These are phyloP conservation scores for Hemileia vastatrix DNA, from an alignment of 1,284 basidiomycete genomes.

Conservation along the genomic window DNA sequence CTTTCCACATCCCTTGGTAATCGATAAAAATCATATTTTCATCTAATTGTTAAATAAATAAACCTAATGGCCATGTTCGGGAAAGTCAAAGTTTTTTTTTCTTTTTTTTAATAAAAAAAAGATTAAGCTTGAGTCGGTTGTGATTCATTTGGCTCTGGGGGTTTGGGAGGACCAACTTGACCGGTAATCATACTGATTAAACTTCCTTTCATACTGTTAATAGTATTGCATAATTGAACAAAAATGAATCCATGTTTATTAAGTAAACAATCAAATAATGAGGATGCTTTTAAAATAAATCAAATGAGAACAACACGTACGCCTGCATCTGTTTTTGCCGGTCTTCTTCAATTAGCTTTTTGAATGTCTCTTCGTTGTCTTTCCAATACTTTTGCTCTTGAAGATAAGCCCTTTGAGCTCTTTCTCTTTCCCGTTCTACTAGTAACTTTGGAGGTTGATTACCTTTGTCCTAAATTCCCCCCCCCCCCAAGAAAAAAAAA, in stretches of 20 bases:
- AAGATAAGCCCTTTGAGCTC: slow-evolving; percentile 71
- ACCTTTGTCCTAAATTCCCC: slow-evolving; percentile 48
- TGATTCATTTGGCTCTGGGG: too few relatives aligned
- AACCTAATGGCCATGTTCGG: too few relatives aligned
- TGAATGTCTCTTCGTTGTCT: slow-evolving; percentile 70
- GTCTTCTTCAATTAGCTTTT: slow-evolving; percentile 68
- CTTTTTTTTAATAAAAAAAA: too few relatives aligned
- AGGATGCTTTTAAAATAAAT: slow-evolving; percentile 35
- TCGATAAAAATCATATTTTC: too few relatives aligned
- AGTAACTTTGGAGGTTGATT: slow-evolving; percentile 53
- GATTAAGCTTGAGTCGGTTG: too few relatives aligned
- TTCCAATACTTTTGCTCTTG: slow-evolving; percentile 81
- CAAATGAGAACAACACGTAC: slow-evolving; percentile 46
- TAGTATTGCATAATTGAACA: slow-evolving; percentile 12
- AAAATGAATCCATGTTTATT: slow-evolving; percentile 24
- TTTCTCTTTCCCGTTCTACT: slow-evolving; percentile 76
- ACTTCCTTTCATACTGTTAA: slow-evolving; percentile 39
- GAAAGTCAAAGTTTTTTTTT: too few relatives aligned
- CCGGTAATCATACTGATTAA: slow-evolving; percentile 48
- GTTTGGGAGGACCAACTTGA: slow-evolving; percentile 28
- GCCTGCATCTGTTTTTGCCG: slow-evolving; percentile 61
- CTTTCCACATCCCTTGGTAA: too few relatives aligned
- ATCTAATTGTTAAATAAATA: too few relatives aligned
- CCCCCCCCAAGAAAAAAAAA: too few relatives aligned
- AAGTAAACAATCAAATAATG: not conserved